phyloP scores from a whole-genome alignment of 352 stramenopile genomes.

The Phytophthora vignae region DNA sequence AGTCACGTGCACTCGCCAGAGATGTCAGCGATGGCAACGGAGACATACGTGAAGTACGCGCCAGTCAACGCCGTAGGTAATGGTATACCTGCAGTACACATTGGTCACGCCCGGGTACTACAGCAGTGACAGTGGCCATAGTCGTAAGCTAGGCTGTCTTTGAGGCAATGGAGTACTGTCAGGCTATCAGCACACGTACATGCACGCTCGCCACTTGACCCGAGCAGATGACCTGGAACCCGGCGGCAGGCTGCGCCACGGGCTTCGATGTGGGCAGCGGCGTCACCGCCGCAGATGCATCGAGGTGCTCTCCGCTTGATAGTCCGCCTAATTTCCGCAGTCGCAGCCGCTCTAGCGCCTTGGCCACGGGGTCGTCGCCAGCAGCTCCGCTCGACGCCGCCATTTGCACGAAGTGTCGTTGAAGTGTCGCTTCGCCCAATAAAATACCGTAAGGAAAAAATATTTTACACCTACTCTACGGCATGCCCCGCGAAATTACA shows the following conservation, averaged over 20 bases:
- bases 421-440: constrained; percentile 8
- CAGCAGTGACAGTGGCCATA: no score
- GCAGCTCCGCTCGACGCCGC: constrained; percentile 9
- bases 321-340: constrained; percentile 7
- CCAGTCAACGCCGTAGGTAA: constrained; percentile 94
- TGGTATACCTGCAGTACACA: constrained; percentile 93
- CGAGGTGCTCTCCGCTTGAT: background rate
- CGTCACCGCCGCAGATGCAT: constrained; percentile 4
- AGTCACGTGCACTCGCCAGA: constrained; percentile 1
- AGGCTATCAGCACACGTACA: constrained; percentile 29
- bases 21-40: background rate
- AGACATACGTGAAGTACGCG: constrained; percentile 81
- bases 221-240: constrained; percentile 69
- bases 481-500: no score
- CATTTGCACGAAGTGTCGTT: no score
- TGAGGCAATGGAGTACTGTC: background rate
- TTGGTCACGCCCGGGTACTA: constrained; percentile 72
- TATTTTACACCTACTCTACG: background rate
- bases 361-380: constrained; percentile 30
- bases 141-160: no score
- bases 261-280: constrained; percentile 14
- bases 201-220: constrained; percentile 68
- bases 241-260: constrained; percentile 33
- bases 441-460: background rate
- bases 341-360: constrained; percentile 32